Conservation (phyloP, 2,329 filamentous ascomycete species). For the Penicillium sp. region DNA sequence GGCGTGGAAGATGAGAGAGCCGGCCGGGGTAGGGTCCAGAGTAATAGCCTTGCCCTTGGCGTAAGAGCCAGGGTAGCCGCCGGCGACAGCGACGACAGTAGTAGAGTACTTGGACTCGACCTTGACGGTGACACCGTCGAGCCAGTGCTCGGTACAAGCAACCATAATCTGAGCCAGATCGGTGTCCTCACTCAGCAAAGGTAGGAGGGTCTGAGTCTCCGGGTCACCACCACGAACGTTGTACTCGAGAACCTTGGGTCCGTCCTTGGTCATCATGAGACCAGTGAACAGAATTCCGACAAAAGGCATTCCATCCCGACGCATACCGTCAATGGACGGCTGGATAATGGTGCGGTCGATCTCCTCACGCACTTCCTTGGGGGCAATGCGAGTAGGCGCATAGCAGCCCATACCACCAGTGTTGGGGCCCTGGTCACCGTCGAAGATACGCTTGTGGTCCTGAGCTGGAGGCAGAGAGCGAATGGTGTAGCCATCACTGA, state of each 20-base stretch:
- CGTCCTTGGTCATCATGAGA: slow-evolving; percentile 81
- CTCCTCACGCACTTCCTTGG: slow-evolving; percentile 66
- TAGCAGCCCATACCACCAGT: slow-evolving; percentile 98
- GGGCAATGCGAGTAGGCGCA: slow-evolving; percentile 77
- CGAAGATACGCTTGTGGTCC: slow-evolving; percentile 92
- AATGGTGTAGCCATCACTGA: slow-evolving; percentile 83
- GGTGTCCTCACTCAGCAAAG: slow-evolving; percentile 68
- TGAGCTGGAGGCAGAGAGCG: slow-evolving; percentile 82
- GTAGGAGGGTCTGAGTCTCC: slow-evolving; percentile 80
- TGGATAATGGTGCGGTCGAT: slow-evolving; percentile 80
- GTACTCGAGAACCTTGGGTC: slow-evolving; percentile 83
- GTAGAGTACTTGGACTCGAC: slow-evolving; percentile 68
- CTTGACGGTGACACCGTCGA: slow-evolving; percentile 64
- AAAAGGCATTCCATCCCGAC: slow-evolving; percentile 59
- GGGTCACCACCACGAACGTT: slow-evolving; percentile 91
- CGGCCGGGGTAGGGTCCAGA: slow-evolving; percentile 50
- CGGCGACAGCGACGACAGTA: slow-evolving; percentile 89
- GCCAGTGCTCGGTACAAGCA: slow-evolving; percentile 69
- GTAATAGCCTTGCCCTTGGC: slow-evolving; percentile 66
- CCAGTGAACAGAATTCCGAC: slow-evolving; percentile 52
- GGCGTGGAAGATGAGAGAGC: slow-evolving; percentile 82
- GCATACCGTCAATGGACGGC: slow-evolving; percentile 85
- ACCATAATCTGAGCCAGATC: slow-evolving; percentile 87
- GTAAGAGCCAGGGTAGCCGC: slow-evolving; percentile 84
- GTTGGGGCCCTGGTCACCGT: slow-evolving; percentile 85